Evolutionary conservation across 176 grass and related monocot genomes (phyloP).

Genomic region (Aegilops longissima): DNA sequence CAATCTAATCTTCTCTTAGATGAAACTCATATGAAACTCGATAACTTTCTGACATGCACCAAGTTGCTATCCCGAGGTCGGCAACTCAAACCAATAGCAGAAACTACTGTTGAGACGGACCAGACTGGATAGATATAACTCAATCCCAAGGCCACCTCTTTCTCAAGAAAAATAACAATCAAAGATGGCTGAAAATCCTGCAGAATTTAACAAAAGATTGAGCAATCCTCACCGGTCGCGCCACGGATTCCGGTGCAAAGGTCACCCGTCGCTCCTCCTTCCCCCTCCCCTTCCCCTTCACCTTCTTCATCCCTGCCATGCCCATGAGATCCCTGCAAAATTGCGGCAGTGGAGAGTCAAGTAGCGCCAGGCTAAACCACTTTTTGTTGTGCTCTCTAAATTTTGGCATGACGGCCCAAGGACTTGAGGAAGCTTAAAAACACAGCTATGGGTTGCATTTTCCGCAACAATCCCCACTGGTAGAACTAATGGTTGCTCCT

Average conservation of each 20-base stretch:
- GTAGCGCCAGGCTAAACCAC: neutral
- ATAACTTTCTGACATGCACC: too few species aligned
- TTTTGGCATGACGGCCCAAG: neutral
- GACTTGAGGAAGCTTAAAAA: neutral
- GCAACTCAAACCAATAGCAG: too few species aligned
- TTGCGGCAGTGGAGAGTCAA: too few species aligned
- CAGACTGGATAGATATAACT: too few species aligned
- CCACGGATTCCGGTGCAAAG: neutral
- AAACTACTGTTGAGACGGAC: too few species aligned
- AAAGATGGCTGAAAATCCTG: neutral
- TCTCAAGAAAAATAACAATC: neutral
- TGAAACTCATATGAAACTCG: too few species aligned
- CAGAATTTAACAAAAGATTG: neutral
- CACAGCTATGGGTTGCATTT: neutral
- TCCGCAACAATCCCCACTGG: neutral
- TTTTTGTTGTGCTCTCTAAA: neutral
- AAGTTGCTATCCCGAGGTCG: too few species aligned
- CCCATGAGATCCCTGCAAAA: too few species aligned
- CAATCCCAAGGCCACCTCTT: neutral
- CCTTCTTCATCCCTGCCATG: neutral
- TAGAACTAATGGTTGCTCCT: neutral
- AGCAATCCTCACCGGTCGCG: conserved; percentile 29
- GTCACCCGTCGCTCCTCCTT: neutral
- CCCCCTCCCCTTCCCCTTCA: neutral
- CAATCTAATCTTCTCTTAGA: too few species aligned